Evolutionary conservation across 768 basidiomycete genomes (phyloP).

Genomic region (Rhizopogon sp.): DNA sequence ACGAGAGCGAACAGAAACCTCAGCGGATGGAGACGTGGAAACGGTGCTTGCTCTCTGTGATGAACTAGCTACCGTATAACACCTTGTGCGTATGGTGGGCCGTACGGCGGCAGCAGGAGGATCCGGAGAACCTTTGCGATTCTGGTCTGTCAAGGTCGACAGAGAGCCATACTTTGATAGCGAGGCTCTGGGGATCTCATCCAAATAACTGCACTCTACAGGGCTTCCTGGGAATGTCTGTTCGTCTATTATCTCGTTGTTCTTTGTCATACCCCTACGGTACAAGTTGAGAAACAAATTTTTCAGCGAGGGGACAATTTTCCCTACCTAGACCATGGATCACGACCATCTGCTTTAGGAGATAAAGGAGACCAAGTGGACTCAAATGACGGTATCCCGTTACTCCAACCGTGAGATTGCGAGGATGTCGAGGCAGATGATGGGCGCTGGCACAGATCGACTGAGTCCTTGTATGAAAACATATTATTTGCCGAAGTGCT

Average conservation of each 20-base stretch:
- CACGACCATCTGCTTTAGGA: slow-evolving; percentile 3
- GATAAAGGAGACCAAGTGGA: slow-evolving; percentile 1
- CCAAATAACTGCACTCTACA: slow-evolving; percentile 16
- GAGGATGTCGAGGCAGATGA: slow-evolving; percentile 61
- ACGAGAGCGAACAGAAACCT: slow-evolving; percentile 18
- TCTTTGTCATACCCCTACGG: not conserved
- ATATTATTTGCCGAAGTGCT: slow-evolving; percentile 44
- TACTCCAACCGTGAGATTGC: slow-evolving; percentile 32
- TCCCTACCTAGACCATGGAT: slow-evolving; percentile 2
- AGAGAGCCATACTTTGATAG: slow-evolving; percentile 26
- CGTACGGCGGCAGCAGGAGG: slow-evolving; percentile 23
- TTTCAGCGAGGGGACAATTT: not conserved
- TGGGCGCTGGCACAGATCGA: slow-evolving; percentile 34
- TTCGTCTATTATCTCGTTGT: not conserved
- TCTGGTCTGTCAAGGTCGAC: slow-evolving; percentile 27
- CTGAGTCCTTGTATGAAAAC: slow-evolving; percentile 33
- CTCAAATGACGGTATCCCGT: not conserved
- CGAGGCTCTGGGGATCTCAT: slow-evolving; percentile 12
- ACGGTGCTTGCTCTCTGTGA: slow-evolving; percentile 28
- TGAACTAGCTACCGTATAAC: slow-evolving; percentile 40
- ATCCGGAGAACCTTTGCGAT: slow-evolving; percentile 27
- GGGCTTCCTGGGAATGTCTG: not conserved
- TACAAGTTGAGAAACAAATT: not conserved
- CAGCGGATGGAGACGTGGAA: slow-evolving; percentile 9
- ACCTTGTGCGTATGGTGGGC: slow-evolving; percentile 42